A percentile compares a stretch with the other conserved stretches of the same genome.
These are phyloP conservation scores for Nymphaea colorata DNA, from an alignment of 164 flowering plant species.

Conservation along the genomic window DNA sequence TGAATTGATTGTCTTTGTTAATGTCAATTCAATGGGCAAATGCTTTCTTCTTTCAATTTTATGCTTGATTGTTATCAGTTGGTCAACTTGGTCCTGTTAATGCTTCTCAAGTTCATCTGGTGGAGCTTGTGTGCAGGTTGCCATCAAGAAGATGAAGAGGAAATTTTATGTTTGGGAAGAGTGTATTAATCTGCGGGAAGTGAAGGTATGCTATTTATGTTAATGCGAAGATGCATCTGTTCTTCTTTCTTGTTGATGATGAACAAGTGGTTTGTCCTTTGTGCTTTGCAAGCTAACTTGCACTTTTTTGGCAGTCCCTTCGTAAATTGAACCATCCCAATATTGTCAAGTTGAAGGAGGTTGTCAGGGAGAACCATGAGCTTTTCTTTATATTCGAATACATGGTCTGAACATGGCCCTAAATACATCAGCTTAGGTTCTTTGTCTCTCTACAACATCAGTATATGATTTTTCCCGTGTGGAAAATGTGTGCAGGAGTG, in stretches of 20 bases:
- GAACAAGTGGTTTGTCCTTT: not conserved
- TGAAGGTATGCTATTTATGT: constrained; percentile 37
- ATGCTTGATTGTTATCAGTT: too few relatives aligned
- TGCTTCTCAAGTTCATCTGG: too few relatives aligned
- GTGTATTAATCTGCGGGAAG: constrained; percentile 69
- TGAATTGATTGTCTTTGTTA: too few relatives aligned
- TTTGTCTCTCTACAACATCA: too few relatives aligned
- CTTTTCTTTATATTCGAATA: constrained; percentile 73
- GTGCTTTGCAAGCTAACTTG: not conserved
- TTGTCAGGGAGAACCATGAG: constrained; percentile 66
- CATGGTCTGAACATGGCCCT: constrained; percentile 38
- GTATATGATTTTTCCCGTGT: too few relatives aligned
- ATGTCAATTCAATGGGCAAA: too few relatives aligned
- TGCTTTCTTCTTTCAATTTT: too few relatives aligned
- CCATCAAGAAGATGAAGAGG: constrained; percentile 91
- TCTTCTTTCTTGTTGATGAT: not conserved
- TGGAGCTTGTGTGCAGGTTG: constrained; percentile 40
- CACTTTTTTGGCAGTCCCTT: constrained; percentile 47
- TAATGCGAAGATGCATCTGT: not conserved
- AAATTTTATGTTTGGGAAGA: constrained; percentile 82
- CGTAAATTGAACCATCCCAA: constrained; percentile 68
- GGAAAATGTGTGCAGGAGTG: constrained; percentile 30
- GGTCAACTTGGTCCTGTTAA: too few relatives aligned
- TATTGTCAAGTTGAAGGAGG: constrained; percentile 67
- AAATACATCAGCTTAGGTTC: not conserved